Percentiles rank a stretch among this genome's conserved stretches.
phyloP scores from a whole-genome alignment of 192 early-diverging fungal genomes.

The Backusella tarrabulga region DNA sequence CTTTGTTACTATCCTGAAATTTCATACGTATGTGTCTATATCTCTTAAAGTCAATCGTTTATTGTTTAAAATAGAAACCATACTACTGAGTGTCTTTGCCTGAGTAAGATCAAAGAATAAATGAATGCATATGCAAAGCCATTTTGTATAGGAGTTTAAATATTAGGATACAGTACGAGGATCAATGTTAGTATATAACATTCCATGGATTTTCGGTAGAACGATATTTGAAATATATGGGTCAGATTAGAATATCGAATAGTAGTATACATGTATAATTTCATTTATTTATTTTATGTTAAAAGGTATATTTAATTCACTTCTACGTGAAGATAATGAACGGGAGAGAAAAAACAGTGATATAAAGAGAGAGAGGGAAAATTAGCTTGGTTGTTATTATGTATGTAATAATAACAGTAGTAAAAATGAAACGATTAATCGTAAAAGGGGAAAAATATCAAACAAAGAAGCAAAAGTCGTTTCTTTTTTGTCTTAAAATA shows the following conservation, averaged over 20 bases:
- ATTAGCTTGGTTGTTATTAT: neutral
- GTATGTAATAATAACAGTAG: neutral
- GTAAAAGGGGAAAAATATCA: neutral
- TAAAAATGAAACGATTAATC: neutral
- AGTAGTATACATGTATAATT: neutral
- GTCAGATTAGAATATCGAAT: neutral
- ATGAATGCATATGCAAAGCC: neutral
- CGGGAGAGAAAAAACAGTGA: neutral
- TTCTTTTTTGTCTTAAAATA: neutral
- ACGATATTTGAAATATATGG: neutral
- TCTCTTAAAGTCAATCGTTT: neutral
- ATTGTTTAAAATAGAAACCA: neutral
- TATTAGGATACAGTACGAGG: neutral
- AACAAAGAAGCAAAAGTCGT: neutral
- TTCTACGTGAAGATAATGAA: neutral
- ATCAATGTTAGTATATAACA: neutral
- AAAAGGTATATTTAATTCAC: conserved; percentile 5
- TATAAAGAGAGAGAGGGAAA: neutral
- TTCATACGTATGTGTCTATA: neutral
- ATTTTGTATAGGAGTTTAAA: conserved; percentile 1
- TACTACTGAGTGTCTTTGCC: neutral
- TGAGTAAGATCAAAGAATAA: neutral
- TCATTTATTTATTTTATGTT: neutral
- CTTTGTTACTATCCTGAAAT: neutral
- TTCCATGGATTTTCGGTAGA: neutral